These are phyloP conservation scores for Aspergillus pseudoviridinutans DNA, from an alignment of 2,329 filamentous ascomycete species.

Conservation along the genomic window DNA sequence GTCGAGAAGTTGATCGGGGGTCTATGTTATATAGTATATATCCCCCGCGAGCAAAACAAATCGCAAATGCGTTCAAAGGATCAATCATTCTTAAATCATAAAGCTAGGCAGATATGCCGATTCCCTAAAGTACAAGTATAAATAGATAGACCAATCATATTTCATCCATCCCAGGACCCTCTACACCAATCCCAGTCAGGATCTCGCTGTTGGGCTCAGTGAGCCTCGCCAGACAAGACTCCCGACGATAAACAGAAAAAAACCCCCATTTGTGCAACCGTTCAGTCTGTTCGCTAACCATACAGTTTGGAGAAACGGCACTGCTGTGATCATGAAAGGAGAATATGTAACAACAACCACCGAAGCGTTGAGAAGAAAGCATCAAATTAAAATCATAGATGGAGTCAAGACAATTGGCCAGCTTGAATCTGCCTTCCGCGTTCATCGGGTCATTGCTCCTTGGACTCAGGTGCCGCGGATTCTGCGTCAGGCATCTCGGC, in stretches of 20 bases:
- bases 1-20: neutral
- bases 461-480: conserved; percentile 17
- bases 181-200: neutral
- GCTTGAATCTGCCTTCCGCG: conserved; percentile 16
- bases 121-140: conserved; percentile 5
- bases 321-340: conserved; percentile 2
- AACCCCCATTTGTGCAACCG: conserved; percentile 16
- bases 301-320: conserved; percentile 10
- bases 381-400: conserved; percentile 8
- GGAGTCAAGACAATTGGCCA: conserved; percentile 7
- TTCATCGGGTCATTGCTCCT: conserved; percentile 16
- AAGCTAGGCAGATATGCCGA: neutral
- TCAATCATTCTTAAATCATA: neutral
- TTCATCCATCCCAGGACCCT: neutral
- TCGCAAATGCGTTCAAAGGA: neutral
- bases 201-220: neutral
- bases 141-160: neutral
- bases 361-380: conserved; percentile 4
- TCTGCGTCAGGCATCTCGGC: conserved; percentile 36
- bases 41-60: neutral
- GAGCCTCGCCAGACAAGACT: neutral
- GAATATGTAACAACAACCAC: conserved; percentile 3
- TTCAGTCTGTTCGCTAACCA: conserved; percentile 14
- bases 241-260: neutral
- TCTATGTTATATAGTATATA: neutral